Conservation (phyloP, 1,284 basidiomycete genomes). For the Cryptococcus depauperatus region DNA sequence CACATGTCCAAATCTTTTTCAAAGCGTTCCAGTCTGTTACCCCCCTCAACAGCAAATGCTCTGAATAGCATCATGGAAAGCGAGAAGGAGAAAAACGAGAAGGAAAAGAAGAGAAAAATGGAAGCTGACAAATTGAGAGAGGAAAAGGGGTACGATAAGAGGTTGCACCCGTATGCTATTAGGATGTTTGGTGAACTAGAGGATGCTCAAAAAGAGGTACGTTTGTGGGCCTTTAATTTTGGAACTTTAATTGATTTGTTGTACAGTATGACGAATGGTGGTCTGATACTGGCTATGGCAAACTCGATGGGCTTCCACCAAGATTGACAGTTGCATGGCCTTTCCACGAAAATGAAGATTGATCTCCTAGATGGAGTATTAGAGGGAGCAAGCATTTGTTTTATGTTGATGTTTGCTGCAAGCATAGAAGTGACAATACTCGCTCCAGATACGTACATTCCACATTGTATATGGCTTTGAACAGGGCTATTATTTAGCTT, state of each 20-base stretch:
- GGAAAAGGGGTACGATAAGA: constrained; percentile 32
- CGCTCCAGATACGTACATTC: too few relatives aligned
- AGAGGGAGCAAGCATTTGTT: too few relatives aligned
- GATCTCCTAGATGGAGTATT: constrained; percentile 1
- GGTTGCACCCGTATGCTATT: constrained; percentile 48
- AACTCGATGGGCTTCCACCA: constrained; percentile 43
- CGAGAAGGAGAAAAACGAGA: constrained; percentile 10
- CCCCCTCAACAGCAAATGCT: constrained; percentile 37
- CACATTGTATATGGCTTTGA: neutral
- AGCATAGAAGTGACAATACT: too few relatives aligned
- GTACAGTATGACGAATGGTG: constrained; percentile 45
- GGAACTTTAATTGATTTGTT: neutral
- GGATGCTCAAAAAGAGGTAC: constrained; percentile 46
- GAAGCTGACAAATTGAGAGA: constrained; percentile 6
- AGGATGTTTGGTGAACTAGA: constrained; percentile 48
- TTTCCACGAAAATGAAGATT: constrained; percentile 45
- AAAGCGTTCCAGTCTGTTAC: constrained; percentile 42
- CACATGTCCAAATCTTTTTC: constrained; percentile 45
- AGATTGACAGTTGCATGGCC: constrained; percentile 45
- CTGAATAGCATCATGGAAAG: constrained; percentile 29
- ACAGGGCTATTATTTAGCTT: neutral
- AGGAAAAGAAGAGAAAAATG: constrained; percentile 2
- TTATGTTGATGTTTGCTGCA: neutral
- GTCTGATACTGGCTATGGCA: constrained; percentile 43
- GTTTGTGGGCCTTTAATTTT: constrained; percentile 7